Evolutionary conservation across 306 rosid genomes (phyloP).

Genomic region (Aeschynomene evenia): DNA sequence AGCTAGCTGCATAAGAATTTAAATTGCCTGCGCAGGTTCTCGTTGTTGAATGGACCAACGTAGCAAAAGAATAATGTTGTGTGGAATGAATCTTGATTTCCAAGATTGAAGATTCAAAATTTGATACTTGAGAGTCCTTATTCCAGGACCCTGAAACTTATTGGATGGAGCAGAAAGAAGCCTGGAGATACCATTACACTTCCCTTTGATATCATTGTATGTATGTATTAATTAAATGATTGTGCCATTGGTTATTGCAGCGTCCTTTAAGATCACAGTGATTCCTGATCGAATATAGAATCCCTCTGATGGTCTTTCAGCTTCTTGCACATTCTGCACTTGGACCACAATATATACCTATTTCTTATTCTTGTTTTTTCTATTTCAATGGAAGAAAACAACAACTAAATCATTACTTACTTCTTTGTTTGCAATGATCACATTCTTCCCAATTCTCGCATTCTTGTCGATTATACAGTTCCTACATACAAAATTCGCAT

Average conservation of each 20-base stretch:
- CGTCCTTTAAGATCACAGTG: slow-evolving; percentile 38
- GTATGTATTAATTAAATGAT: slow-evolving; percentile 26
- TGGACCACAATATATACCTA: slow-evolving; percentile 12
- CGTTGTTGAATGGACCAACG: slow-evolving; percentile 21
- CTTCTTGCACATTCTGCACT: slow-evolving; percentile 53
- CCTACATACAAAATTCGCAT: slow-evolving; percentile 32
- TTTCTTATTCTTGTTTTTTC: no score
- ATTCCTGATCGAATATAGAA: slow-evolving; percentile 55
- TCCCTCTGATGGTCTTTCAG: slow-evolving; percentile 45
- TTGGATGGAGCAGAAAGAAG: slow-evolving; percentile 27
- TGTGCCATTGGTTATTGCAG: slow-evolving; percentile 37
- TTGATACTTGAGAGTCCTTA: slow-evolving; percentile 17
- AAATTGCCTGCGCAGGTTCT: neutral
- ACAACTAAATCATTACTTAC: slow-evolving; percentile 33
- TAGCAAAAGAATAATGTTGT: slow-evolving; percentile 3
- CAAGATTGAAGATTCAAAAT: slow-evolving; percentile 33
- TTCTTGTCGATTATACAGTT: slow-evolving; percentile 57
- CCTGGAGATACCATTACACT: slow-evolving; percentile 5
- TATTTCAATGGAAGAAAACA: neutral
- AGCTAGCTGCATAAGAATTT: slow-evolving; percentile 8
- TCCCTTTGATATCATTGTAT: neutral
- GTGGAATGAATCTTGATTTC: slow-evolving; percentile 11
- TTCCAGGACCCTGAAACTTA: neutral
- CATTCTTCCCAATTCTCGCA: slow-evolving; percentile 53
- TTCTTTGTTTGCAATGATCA: slow-evolving; percentile 49